Base-by-base conservation (phyloP, 176 grass and related monocot species). In the Elaeis guineensis region DNA sequence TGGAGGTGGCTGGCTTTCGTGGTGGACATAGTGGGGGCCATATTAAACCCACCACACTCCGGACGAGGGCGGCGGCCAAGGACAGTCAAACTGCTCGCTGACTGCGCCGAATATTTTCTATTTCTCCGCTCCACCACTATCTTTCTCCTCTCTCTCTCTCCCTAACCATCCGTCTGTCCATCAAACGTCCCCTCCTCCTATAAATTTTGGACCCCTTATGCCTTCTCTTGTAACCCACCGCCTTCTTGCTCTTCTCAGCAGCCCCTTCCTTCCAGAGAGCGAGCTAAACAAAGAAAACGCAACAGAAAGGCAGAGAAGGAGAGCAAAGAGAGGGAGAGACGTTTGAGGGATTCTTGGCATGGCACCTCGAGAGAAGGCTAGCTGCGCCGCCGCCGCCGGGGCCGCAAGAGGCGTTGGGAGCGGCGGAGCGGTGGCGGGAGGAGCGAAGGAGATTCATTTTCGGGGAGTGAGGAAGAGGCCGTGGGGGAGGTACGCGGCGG, bases 21-120 rank as follows among this genome's bases (percentile, higher is more conserved):
- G 35, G 35, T 3, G 8, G 35, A 8, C 8, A 44, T 44, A 12
- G 35, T 44, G 35, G 9, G 35, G 35, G 7, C 35, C 35, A 12
- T 12, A n/a, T 62, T 0, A 35, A 70, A 71, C 65, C 70, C 78
- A 74, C 56, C 70, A 74, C 78, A 61, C 69, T 21, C 65, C 69
- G 70, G 84, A 78, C 70, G 84, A 82, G 57, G 72, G 67, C 56
- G 84, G 73, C 81, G 69, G 84, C 75, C 19, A 63, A 60, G 76
- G 68, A 74, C 81, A 78, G 92, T 91, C 92, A 97, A 85, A 85
- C n/a, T 39, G 50, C 52, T 85, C 63, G 82, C 77, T 78, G 83
- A 82, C 91, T 82, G 64, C 58, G 56, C 77, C 77, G 61, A 57
- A 77, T 79, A 74, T 77, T 79, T 83, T 84, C 72, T 66, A 32